phyloP scores from a whole-genome alignment of 345 rosid genomes.

The Cochlearia excelsa region DNA sequence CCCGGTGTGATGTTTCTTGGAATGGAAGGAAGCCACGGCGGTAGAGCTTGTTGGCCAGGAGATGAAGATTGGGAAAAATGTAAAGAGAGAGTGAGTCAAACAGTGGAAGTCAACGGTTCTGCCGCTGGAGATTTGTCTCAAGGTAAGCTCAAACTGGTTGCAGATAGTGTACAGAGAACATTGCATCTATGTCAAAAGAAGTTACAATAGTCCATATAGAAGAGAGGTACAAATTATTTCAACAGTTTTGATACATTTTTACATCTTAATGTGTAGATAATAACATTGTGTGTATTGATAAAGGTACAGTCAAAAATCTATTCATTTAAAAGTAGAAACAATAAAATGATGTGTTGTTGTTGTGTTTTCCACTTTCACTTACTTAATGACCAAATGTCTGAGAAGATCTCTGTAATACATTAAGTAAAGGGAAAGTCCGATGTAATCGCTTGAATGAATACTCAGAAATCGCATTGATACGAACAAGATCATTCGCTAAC shows the following conservation, averaged over 20 bases:
- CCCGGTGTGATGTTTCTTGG: constrained; percentile 57
- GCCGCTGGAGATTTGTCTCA: constrained; percentile 55
- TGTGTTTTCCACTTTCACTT: not conserved
- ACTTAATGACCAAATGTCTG: constrained; percentile 30
- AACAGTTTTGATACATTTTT: constrained; percentile 29
- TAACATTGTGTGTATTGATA: not conserved
- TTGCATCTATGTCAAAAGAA: constrained; percentile 44
- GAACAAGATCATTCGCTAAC: constrained; percentile 51
- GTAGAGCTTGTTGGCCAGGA: constrained; percentile 82
- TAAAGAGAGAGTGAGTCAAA: constrained; percentile 70
- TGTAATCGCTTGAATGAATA: constrained; percentile 53
- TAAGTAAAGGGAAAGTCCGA: constrained; percentile 63
- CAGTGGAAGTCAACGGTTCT: constrained; percentile 52
- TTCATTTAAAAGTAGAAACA: not conserved
- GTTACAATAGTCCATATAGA: not conserved
- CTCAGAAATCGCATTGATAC: constrained; percentile 53
- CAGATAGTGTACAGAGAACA: constrained; percentile 76
- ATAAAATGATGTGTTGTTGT: not conserved
- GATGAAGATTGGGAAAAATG: constrained; percentile 92
- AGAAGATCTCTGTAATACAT: constrained; percentile 52
- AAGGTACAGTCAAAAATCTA: no score
- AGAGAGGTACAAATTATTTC: not conserved
- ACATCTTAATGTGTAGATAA: constrained; percentile 28
- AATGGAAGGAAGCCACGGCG: constrained; percentile 99
- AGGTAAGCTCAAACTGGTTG: constrained; percentile 74